Base-by-base conservation (phyloP, 257 asterid genomes). In the Henckelia pumila region DNA sequence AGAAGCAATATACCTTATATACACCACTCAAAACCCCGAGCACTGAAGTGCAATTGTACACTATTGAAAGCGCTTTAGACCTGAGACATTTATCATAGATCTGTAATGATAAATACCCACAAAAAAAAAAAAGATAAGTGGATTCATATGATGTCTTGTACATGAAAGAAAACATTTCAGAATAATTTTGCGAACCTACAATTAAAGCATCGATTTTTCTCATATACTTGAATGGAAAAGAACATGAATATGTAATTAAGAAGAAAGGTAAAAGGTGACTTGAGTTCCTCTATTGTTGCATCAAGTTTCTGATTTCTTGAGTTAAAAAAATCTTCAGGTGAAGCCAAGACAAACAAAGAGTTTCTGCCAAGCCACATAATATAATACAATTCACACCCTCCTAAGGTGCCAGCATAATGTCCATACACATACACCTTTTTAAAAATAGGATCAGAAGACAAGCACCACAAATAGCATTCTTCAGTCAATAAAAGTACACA, bases 1-100 rank as follows among this genome's bases (percentile, higher is more conserved):
- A 69, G 32, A 52, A 58, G 70, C 56, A 59, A 67, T 21, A 73
- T 85, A 90, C 99, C 99, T 88, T 80, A 74, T 86, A 91, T 59
- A 90, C 95, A 55, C 96, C 99, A 66, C 89, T 88, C 92, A 93
- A 85, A 47, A 73, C 81, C 74, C 97, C 99, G 47, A 90, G 84
- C 81, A 93, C 72, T 68, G 99, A 83, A 59, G 81, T 81, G 75
- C 96, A 90, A 63, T 87, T 82, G 82, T 93, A 88, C 64, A 91
- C 87, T 66, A 90, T 76, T 62, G 96, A 79, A 79, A 93, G 75
- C 56, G 95, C 96, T 79, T 85, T 93, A 77, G 86, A 76, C 75
- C 89, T 86, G 71, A 85, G 80, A 76, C 77, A 56, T 65, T 86
- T 88, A 76, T 85, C 96, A 71, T 88, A 90, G 21, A 85, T 82